Evolutionary conservation across 1,139 yeast genomes (phyloP).

Genomic region (Hansenula lynferdii): DNA sequence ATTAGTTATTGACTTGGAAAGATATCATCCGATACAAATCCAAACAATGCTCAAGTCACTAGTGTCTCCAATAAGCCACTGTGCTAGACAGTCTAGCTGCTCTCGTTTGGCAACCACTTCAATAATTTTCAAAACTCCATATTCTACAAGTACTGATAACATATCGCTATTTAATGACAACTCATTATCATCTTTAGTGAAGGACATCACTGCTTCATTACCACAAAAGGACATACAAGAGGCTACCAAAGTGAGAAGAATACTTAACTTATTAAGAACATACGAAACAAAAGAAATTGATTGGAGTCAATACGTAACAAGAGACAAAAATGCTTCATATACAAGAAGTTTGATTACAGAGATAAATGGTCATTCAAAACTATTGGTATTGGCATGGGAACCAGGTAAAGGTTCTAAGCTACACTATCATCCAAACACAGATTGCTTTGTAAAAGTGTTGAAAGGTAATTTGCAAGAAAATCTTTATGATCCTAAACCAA

Average conservation of each 20-base stretch:
- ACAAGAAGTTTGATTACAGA: constrained; percentile 50
- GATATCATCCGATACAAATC: too few relatives aligned
- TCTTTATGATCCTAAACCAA: constrained; percentile 37
- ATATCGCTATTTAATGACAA: background rate
- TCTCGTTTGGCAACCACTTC: too few relatives aligned
- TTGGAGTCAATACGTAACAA: constrained; percentile 8
- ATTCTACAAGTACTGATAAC: background rate
- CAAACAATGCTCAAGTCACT: too few relatives aligned
- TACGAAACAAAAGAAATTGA: constrained; percentile 8
- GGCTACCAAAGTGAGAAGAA: constrained; percentile 7
- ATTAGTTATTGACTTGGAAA: too few relatives aligned
- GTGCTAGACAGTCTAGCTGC: too few relatives aligned
- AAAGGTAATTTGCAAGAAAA: constrained; percentile 45
- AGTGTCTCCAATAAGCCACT: too few relatives aligned
- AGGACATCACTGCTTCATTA: constrained; percentile 5
- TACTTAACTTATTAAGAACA: constrained; percentile 9
- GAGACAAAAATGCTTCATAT: constrained; percentile 23
- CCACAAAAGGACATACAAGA: constrained; percentile 2
- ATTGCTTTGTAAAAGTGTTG: constrained; percentile 54
- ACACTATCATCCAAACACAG: constrained; percentile 58
- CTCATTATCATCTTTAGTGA: constrained; percentile 5
- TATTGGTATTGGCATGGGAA: constrained; percentile 50
- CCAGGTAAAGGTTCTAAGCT: constrained; percentile 49
- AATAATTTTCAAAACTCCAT: too few relatives aligned
- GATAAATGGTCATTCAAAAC: constrained; percentile 47